A percentile compares a stretch with the other conserved stretches of the same genome.
Conservation (phyloP, 768 basidiomycete species). For the Polyporus arcularius region DNA sequence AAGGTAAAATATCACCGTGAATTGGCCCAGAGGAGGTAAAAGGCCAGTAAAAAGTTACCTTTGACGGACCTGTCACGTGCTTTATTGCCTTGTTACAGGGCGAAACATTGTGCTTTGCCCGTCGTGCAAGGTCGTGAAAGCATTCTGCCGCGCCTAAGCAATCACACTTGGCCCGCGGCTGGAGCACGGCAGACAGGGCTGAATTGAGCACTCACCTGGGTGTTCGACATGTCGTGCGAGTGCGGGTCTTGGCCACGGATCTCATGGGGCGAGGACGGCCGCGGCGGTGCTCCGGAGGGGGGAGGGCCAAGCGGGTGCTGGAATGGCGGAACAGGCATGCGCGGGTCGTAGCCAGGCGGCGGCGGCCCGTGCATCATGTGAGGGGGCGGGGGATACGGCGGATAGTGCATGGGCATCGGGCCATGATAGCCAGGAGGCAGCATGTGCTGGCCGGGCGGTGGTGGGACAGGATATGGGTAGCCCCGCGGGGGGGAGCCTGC, state of each 20-base stretch:
- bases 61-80: too few relatives aligned
- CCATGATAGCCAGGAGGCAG: slow-evolving; percentile 50
- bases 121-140: too few relatives aligned
- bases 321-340: slow-evolving; percentile 33
- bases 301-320: slow-evolving; percentile 40
- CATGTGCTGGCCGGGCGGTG: slow-evolving; percentile 35
- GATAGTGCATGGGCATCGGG: slow-evolving; percentile 47
- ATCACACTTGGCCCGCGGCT: too few relatives aligned
- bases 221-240: slow-evolving; percentile 75
- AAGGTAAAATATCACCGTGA: too few relatives aligned
- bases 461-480: slow-evolving; percentile 34
- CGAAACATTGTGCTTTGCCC: too few relatives aligned
- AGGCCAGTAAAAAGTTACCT: too few relatives aligned
- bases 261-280: slow-evolving; percentile 33
- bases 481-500: slow-evolving; percentile 34
- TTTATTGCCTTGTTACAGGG: too few relatives aligned
- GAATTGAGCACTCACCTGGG: slow-evolving; percentile 43
- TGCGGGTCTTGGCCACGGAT: slow-evolving; percentile 80
- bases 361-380: slow-evolving; percentile 42
- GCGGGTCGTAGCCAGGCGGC: slow-evolving; percentile 46
- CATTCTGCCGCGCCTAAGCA: too few relatives aligned
- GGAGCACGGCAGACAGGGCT: not conserved
- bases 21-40: too few relatives aligned
- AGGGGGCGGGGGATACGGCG: slow-evolving; percentile 43
- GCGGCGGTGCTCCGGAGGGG: slow-evolving; percentile 28